Base-by-base conservation (phyloP, 2,329 filamentous ascomycete species). In the Trichothecium sympodiale region DNA sequence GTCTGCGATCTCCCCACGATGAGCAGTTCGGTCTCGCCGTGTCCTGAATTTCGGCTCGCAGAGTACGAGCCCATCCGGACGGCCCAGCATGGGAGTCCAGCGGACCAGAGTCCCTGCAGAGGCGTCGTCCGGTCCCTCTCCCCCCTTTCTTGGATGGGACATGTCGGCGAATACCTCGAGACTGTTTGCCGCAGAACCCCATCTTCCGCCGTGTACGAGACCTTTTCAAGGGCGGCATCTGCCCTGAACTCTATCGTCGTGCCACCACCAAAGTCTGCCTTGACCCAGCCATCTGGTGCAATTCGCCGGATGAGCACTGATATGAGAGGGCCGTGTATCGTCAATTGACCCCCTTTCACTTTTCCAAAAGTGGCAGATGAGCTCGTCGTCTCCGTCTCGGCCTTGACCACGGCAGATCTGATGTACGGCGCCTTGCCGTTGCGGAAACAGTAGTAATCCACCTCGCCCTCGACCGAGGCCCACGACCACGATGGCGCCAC, bases 401-500 rank as follows among this genome's bases (percentile, higher is more conserved):
- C 8, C 13, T 14, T 7, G 6, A 29, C 28, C 5, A n/a, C 28
- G 6, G 28, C 28, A n/a, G 13, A 29, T 13, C 13, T 16, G 28
- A 13, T 13, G 12, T 46, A 48, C 2, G 41, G 41, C 15, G 33
- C 23, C 31, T 39, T 42, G 12, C 42, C 41, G 14, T 47, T 46
- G 5, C 46, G 26, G 15, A 48, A 50, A 18, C 47, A 48, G 10
- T 43, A 38, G 18, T 50, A 50, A 29, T 50, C 48, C 4, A 50
- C 25, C 18, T 48, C 47, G 4, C 43, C 48, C 3, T 38, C 35
- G 1, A 48, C 33, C 1, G 47, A 50, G 5, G 47, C 45, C 48
- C 47, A 50, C 7, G 47, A 47, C 14, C 48, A 50, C 1, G 41
- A 43, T 5, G 48, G 48, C n/a, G 47, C 47, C 2, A 41, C 40